phyloP scores from a whole-genome alignment of 306 rosid genomes.

The Medicago ruthenica region DNA sequence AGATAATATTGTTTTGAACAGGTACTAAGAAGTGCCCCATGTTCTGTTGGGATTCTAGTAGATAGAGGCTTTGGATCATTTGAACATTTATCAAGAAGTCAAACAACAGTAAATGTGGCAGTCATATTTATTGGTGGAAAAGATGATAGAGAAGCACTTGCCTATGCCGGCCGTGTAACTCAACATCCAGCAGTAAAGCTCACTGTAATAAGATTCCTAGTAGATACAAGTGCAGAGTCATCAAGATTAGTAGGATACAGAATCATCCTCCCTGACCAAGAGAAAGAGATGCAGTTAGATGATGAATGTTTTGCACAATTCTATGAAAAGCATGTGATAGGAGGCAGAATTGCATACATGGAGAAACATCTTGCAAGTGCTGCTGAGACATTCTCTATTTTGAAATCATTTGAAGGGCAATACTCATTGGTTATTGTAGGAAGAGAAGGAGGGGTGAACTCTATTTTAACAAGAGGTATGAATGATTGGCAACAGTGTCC shows the following conservation, averaged over 20 bases:
- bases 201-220: constrained; percentile 76
- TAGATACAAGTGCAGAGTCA: constrained; percentile 59
- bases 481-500: constrained; percentile 96
- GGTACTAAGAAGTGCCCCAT: constrained; percentile 75
- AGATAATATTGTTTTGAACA: constrained; percentile 40
- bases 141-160: constrained; percentile 90
- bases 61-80: constrained; percentile 84
- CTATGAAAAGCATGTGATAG: constrained; percentile 67
- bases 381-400: constrained; percentile 68
- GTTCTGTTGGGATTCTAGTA: constrained; percentile 89
- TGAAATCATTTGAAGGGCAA: constrained; percentile 76
- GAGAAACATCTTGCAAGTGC: constrained; percentile 88
- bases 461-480: constrained; percentile 80
- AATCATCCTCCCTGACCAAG: constrained; percentile 58
- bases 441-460: constrained; percentile 77
- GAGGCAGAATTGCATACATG: constrained; percentile 60
- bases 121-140: constrained; percentile 88
- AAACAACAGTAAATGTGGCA: constrained; percentile 56
- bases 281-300: constrained; percentile 71
- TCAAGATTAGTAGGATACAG: constrained; percentile 57
- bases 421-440: constrained; percentile 85
- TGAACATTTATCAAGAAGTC: constrained; percentile 51
- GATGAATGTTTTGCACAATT: constrained; percentile 85
- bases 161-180: constrained; percentile 69
- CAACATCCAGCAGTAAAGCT: constrained; percentile 76